Base-by-base conservation (phyloP, 306 rosid species). In the Adenanthera pavonina region DNA sequence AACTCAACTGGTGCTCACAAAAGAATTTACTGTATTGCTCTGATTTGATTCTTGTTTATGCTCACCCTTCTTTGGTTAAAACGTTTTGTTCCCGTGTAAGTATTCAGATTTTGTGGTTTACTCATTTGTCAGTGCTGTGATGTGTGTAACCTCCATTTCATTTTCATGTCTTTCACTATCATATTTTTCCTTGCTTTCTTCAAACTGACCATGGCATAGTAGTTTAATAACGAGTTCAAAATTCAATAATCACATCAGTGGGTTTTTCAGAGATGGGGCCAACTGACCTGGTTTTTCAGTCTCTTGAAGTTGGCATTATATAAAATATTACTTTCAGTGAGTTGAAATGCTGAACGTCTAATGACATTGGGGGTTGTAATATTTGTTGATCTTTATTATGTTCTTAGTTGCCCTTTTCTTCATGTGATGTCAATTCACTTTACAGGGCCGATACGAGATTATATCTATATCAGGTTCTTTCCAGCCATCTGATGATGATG, bases 371-470 rank as follows among this genome's bases (percentile, higher is more conserved):
- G 54, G 15, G 8, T 44, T 68, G 16, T 30, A 49, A 40, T 60
- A 43, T 40, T 48, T 69, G 57, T 17, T 38, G 60, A 70, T 13
- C 7, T 52, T 2, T 38, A 15, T 61, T 20, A 0, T 47, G 35
- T 79, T 53, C 53, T 76, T 52, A 12, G 36, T 54, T 69, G 66
- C 76, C 74, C 35, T 69, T 73, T 34, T 64, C 60, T 54, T 83
- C 66, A 54, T 34, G 1, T 77, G 54, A 48, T 69, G 60, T 64
- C 20, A 11, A 78, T 56, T 54, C 49, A 76, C 43, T 61, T 76
- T 69, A 52, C 93, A 95, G 99, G 99, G 97, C 8, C 90, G 77
- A 62, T 92, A 64, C 77, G 97, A 93, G 83, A 87, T 95, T 15
- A 69, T 95, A 72, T 89, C 94, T 25, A 91, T 93, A 6, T 76